Percentiles rank a stretch among this genome's conserved stretches.
Evolutionary conservation across 495 filamentous ascomycete species (phyloP).

Genomic region (Penicilliopsis zonata): DNA sequence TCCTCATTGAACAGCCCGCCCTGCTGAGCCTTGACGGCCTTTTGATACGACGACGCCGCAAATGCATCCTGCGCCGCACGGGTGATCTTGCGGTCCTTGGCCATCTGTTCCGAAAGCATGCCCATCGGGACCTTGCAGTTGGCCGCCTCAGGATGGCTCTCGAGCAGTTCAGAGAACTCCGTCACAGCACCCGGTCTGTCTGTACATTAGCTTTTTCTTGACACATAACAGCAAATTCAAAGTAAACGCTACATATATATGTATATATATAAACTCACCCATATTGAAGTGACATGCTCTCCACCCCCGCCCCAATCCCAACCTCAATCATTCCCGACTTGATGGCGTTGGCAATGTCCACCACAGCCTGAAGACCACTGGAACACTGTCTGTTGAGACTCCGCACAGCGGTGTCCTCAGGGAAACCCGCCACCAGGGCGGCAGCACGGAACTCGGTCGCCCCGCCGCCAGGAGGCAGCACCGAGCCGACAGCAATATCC

Average conservation of each 20-base stretch:
- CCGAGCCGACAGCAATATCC: conserved; percentile 85
- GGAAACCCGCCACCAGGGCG: conserved; percentile 82
- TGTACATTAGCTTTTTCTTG: not conserved
- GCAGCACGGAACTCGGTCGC: conserved; percentile 96
- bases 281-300: conserved; percentile 92
- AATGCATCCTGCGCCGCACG: conserved; percentile 76
- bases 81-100: conserved; percentile 62
- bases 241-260: conserved; percentile 6
- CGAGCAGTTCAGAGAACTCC: conserved; percentile 89
- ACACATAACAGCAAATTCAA: not conserved
- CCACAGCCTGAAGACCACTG: conserved; percentile 76
- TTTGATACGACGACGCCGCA: conserved; percentile 80
- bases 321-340: conserved; percentile 85
- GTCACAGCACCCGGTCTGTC: conserved; percentile 69
- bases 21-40: conserved; percentile 76
- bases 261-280: conserved; percentile 56
- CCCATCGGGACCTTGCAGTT: conserved; percentile 99
- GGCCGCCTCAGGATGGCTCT: conserved; percentile 67
- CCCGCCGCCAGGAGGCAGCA: conserved; percentile 85
- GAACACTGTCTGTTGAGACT: conserved; percentile 87
- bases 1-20: conserved; percentile 87
- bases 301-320: conserved; percentile 91
- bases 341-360: conserved; percentile 89
- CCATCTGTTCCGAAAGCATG: conserved; percentile 88
- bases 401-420: conserved; percentile 70